Evolutionary conservation across 768 basidiomycete genomes (phyloP), one percentile per base, ranked within the genome.

Genomic region (Suillus tomentosus): DNA sequence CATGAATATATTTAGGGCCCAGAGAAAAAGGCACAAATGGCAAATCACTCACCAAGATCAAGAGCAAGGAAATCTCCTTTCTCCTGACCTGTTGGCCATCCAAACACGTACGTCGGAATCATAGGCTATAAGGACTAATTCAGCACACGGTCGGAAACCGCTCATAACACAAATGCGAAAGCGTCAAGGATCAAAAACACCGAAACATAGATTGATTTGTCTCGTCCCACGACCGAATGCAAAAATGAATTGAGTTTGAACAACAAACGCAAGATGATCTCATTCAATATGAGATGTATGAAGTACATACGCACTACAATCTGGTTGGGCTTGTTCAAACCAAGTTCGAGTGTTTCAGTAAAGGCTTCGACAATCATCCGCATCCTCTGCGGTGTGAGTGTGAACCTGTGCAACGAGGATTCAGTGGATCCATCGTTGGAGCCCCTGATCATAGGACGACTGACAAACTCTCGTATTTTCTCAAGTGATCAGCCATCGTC

Each of bases 91-190:
- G 88, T 86, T 7, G 97, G 97, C 91, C 94, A 99, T 34, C 91
- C 92, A 70, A 99, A 98, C 57, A 99, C 97, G 75, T 82, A 99
- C 0, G 97, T 96, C 4, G 97, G 97, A 60, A 99, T 94, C 97
- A 95, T 94, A 19, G 92, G 92, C 93, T 95, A 64, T 34, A 65
- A 56, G 57, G 19, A 58, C 62, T 17, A 22, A 54, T 62, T 68
- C 55, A 76, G 67, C 59, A 19, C 43, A 60, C 15, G 9, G 17
- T 17, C 24, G 56, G 39, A 57, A 57, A 57, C 4, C 27, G 19
- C 62, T 34, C 13, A 22, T 55, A 50, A 39, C 19, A 36, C 3
- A 8, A 36, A 34, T 39, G 36, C 19, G 40, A 34, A 19, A 37
- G 22, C 19, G 6, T 36, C 31, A n/a, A 36, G 34, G n/a, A 54